Conservation (phyloP, 2,329 filamentous ascomycete species). For the Microdochium trichocladiopsis region DNA sequence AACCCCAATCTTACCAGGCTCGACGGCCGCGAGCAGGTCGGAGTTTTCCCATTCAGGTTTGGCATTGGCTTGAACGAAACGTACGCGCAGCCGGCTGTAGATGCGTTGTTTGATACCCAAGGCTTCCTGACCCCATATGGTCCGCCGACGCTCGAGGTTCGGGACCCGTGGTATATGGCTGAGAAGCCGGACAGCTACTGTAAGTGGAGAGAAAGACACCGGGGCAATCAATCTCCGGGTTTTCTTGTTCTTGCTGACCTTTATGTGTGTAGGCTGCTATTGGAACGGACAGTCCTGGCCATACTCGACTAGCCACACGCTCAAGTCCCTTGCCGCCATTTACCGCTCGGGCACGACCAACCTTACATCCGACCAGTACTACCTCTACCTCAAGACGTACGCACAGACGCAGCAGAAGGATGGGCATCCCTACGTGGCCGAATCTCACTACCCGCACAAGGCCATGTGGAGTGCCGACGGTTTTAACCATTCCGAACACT, state of each 20-base stretch:
- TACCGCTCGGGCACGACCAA: constrained; percentile 22
- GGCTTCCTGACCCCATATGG: constrained; percentile 29
- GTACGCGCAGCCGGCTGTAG: constrained; percentile 21
- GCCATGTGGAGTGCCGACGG: constrained; percentile 26
- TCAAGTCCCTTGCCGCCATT: constrained; percentile 30
- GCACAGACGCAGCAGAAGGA: constrained; percentile 31
- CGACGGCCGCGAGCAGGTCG: constrained; percentile 30
- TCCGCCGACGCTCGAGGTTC: constrained; percentile 32
- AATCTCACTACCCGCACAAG: constrained; percentile 31
- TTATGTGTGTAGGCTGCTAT: constrained; percentile 26
- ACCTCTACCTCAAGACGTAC: constrained; percentile 27
- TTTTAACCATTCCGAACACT: constrained; percentile 32
- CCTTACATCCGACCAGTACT: constrained; percentile 27
- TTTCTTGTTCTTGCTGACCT: constrained; percentile 4
- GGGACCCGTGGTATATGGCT: constrained; percentile 29
- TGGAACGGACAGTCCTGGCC: constrained; percentile 41
- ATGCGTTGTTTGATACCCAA: constrained; percentile 24
- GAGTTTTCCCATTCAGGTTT: constrained; percentile 33
- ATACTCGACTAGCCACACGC: constrained; percentile 30
- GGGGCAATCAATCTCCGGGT: too few species aligned
- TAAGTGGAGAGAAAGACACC: constrained; percentile 7
- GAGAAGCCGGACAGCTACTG: constrained; percentile 20
- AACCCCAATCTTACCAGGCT: constrained; percentile 26
- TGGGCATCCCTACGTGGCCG: constrained; percentile 33
- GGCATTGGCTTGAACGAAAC: constrained; percentile 24